These are phyloP conservation scores for Microsporum ferrugineum DNA, from an alignment of 2,329 filamentous ascomycete genomes.

Conservation along the genomic window DNA sequence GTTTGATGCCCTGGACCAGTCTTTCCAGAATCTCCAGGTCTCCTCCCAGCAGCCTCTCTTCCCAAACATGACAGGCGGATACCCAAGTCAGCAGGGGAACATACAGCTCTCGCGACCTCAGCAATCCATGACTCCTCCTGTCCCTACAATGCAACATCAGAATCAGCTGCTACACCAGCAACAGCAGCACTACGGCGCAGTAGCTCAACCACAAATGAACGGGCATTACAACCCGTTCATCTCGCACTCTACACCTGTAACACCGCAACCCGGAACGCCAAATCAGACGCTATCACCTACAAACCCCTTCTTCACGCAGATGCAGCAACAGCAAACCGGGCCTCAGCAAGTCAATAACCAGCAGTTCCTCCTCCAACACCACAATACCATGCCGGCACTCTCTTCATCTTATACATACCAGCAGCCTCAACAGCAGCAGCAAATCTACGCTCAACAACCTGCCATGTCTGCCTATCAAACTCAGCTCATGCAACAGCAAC, in stretches of 20 bases:
- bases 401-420: background rate
- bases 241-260: conserved; percentile 19
- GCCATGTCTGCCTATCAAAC: conserved; percentile 3
- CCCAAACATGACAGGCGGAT: conserved; percentile 62
- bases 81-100: conserved; percentile 31
- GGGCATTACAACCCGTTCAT: conserved; percentile 17
- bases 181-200: conserved; percentile 13
- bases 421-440: conserved; percentile 9
- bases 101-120: conserved; percentile 29
- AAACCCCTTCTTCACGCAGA: conserved; percentile 29
- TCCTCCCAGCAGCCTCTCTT: conserved; percentile 53
- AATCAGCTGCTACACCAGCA: conserved; percentile 17
- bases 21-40: conserved; percentile 65
- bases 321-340: conserved; percentile 15
- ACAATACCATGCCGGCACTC: background rate
- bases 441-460: conserved; percentile 20
- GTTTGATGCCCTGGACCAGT: conserved; percentile 55
- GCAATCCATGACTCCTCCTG: conserved; percentile 35
- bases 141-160: conserved; percentile 16
- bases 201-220: conserved; percentile 14
- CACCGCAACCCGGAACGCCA: conserved; percentile 19
- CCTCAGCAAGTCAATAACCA: conserved; percentile 9
- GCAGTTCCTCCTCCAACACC: conserved; percentile 20
- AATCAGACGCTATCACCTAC: conserved; percentile 17
- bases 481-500: conserved; percentile 11